Conservation (phyloP, 2,329 filamentous ascomycete genomes). For the Talaromyces sp. region DNA sequence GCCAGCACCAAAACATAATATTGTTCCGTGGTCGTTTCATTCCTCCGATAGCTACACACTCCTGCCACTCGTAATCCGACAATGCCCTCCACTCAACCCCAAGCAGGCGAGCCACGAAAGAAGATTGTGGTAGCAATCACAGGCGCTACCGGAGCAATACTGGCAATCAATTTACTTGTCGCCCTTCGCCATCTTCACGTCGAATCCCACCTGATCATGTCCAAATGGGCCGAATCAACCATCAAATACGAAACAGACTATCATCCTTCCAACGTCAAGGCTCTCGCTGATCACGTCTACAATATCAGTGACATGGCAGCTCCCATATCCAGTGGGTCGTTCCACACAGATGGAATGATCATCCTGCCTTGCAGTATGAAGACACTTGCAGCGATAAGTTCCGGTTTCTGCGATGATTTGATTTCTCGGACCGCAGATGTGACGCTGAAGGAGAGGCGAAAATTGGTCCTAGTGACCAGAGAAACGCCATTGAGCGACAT, state of each 20-base stretch:
- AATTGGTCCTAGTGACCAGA: slow-evolving; percentile 36
- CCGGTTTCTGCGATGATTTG: slow-evolving; percentile 42
- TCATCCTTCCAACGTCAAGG: slow-evolving; percentile 29
- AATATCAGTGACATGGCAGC: slow-evolving; percentile 42
- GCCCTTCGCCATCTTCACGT: slow-evolving; percentile 39
- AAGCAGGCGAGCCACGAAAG: slow-evolving; percentile 11
- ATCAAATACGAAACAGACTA: slow-evolving; percentile 45
- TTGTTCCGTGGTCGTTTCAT: background rate
- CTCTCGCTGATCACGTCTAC: slow-evolving; percentile 36
- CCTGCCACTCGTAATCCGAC: background rate
- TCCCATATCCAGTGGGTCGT: slow-evolving; percentile 42
- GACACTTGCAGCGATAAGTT: slow-evolving; percentile 40
- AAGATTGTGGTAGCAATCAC: slow-evolving; percentile 47
- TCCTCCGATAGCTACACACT: background rate
- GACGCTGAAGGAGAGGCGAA: slow-evolving; percentile 40
- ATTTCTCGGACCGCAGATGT: slow-evolving; percentile 45
- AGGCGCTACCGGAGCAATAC: slow-evolving; percentile 44
- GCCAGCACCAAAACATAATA: background rate
- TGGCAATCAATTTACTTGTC: slow-evolving; percentile 40
- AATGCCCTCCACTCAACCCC: background rate
- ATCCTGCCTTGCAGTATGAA: slow-evolving; percentile 47
- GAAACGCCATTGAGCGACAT: slow-evolving; percentile 47
- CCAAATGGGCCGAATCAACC: slow-evolving; percentile 46
- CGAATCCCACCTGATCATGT: slow-evolving; percentile 46
- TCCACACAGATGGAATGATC: slow-evolving; percentile 43